Evolutionary conservation across 495 filamentous ascomycete species (phyloP).

Genomic region (Penicillium silybi): DNA sequence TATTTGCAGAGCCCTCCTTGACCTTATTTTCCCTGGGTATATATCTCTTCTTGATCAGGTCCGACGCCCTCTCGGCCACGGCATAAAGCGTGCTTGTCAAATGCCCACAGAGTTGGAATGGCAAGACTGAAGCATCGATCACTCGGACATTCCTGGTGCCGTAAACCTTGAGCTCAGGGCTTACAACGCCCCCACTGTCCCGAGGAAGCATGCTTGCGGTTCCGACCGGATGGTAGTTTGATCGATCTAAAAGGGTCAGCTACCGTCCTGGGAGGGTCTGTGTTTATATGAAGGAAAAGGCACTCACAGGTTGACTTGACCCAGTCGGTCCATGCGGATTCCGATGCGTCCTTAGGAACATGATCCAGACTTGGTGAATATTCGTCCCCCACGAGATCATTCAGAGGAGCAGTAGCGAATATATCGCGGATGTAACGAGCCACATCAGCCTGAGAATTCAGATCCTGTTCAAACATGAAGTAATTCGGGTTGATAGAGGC

Average conservation of each 20-base stretch:
- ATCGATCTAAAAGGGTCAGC: constrained; percentile 22
- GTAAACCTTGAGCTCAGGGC: constrained; percentile 42
- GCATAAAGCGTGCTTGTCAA: constrained; percentile 53
- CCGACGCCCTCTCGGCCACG: constrained; percentile 54
- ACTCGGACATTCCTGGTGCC: constrained; percentile 46
- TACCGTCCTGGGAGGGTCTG: background rate
- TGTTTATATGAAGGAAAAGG: background rate
- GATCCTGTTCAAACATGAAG: constrained; percentile 20
- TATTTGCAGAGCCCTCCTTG: background rate
- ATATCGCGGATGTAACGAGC: constrained; percentile 21
- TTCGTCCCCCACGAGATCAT: constrained; percentile 17
- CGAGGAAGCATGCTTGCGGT: constrained; percentile 55
- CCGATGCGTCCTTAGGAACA: constrained; percentile 14
- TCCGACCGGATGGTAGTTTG: constrained; percentile 40
- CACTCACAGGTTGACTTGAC: constrained; percentile 19
- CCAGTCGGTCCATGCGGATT: constrained; percentile 18
- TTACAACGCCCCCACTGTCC: constrained; percentile 48
- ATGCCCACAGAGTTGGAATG: constrained; percentile 52
- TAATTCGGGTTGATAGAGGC: constrained; percentile 26
- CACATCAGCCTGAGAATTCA: constrained; percentile 17
- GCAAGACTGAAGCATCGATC: constrained; percentile 55
- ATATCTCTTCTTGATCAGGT: constrained; percentile 31
- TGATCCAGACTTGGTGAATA: constrained; percentile 10
- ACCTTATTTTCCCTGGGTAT: background rate
- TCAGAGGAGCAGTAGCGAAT: constrained; percentile 13